Evolutionary conservation across 495 filamentous ascomycete species (phyloP).

Genomic region (Aspergillus bertholletiae): DNA sequence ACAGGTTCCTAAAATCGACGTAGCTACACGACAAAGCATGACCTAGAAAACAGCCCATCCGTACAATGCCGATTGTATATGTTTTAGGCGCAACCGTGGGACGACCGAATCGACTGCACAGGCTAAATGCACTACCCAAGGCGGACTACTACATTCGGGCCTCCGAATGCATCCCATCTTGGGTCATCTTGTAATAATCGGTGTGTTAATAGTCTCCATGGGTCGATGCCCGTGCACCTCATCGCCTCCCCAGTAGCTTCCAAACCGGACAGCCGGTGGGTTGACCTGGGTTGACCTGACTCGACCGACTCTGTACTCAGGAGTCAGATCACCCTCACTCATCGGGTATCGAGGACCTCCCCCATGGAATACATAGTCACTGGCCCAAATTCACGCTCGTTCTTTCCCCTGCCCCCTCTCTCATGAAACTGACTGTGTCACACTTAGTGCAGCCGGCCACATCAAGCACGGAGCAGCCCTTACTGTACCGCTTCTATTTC

Average conservation of each 20-base stretch:
- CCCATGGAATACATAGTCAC: background rate
- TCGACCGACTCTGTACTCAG: too few relatives aligned
- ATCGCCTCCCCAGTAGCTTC: too few relatives aligned
- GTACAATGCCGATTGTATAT: constrained; percentile 12
- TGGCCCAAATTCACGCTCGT: background rate
- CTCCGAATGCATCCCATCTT: background rate
- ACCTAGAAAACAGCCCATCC: background rate
- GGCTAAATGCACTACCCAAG: background rate
- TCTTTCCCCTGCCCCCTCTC: too few relatives aligned
- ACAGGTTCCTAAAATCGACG: background rate
- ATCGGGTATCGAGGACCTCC: too few relatives aligned
- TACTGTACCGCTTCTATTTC: background rate
- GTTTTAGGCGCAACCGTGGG: constrained; percentile 9
- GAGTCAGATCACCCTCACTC: too few relatives aligned
- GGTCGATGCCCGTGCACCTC: too few relatives aligned
- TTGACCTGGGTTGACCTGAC: too few relatives aligned
- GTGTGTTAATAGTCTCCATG: too few relatives aligned
- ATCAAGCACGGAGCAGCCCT: background rate
- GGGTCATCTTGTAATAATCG: background rate
- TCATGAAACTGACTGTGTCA: background rate
- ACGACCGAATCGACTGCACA: background rate
- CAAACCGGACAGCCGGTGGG: too few relatives aligned
- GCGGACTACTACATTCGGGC: background rate
- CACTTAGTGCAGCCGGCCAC: background rate
- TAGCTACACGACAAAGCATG: background rate